Evolutionary conservation across 805 yeast species (phyloP).

Genomic region (Danielozyma ontarioensis): DNA sequence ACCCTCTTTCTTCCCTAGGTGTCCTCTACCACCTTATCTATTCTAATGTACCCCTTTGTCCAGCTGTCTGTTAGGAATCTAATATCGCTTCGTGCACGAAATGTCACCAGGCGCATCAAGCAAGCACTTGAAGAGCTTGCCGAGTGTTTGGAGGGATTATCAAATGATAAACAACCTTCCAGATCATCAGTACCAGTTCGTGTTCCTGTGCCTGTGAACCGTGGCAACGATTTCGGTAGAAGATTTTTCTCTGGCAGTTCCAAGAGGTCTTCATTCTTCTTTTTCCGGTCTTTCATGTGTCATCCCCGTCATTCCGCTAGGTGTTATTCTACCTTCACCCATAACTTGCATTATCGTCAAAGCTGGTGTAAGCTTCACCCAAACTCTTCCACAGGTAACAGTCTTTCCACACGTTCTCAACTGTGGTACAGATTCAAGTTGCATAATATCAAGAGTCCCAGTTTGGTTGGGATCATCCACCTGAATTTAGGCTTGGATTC

Average conservation of each 20-base stretch:
- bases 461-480: background rate
- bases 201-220: constrained; percentile 35
- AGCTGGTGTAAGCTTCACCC: background rate
- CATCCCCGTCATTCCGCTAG: too few relatives aligned
- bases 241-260: constrained; percentile 15
- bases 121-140: constrained; percentile 46
- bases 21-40: too few relatives aligned
- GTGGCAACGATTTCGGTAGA: constrained; percentile 18
- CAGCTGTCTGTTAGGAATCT: constrained; percentile 28
- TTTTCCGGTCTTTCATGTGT: too few relatives aligned
- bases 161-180: constrained; percentile 15
- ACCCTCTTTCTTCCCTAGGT: too few relatives aligned
- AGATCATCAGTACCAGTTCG: constrained; percentile 26
- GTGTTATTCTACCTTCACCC: constrained; percentile 3
- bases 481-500: background rate
- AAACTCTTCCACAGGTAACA: background rate
- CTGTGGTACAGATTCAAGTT: background rate
- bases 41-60: too few relatives aligned
- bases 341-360: background rate
- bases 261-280: constrained; percentile 1
- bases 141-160: constrained; percentile 18
- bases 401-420: background rate
- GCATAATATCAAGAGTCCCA: background rate
- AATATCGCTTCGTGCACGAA: constrained; percentile 37
- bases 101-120: constrained; percentile 42